Evolutionary conservation across 768 basidiomycete genomes (phyloP).

Genomic region (Filobasidium floriforme): DNA sequence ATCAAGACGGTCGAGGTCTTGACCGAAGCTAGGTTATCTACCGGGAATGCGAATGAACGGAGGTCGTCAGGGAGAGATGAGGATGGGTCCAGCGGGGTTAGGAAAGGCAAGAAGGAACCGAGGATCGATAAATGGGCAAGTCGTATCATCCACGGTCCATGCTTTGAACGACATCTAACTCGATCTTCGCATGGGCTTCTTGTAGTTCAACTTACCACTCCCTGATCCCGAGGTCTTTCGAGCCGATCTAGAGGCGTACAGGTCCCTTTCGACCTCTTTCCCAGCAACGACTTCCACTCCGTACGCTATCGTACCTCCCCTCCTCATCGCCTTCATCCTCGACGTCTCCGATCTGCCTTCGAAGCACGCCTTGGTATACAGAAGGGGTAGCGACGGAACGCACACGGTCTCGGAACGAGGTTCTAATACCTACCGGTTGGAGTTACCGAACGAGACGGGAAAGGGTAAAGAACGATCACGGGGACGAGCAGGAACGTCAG

Average conservation of each 20-base stretch:
- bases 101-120: constrained; percentile 19
- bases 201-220: constrained; percentile 39
- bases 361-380: constrained; percentile 33
- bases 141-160: neutral
- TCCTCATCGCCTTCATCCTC: constrained; percentile 42
- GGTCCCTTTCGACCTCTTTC: constrained; percentile 29
- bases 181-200: neutral
- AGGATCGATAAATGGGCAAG: constrained; percentile 42
- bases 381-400: constrained; percentile 22
- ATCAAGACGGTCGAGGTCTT: constrained; percentile 41
- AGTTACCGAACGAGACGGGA: neutral
- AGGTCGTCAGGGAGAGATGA: constrained; percentile 4
- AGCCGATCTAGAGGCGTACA: constrained; percentile 36
- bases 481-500: constrained; percentile 20
- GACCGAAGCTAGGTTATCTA: constrained; percentile 36
- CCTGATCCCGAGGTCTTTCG: constrained; percentile 39
- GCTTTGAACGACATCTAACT: neutral
- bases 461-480: neutral
- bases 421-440: neutral
- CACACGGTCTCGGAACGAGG: neutral
- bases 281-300: constrained; percentile 21
- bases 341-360: constrained; percentile 38
- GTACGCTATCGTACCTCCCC: constrained; percentile 30
- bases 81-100: neutral
- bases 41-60: constrained; percentile 21